Percentiles rank a stretch among this genome's conserved stretches.
phyloP scores from a whole-genome alignment of 2,329 filamentous ascomycete genomes.

The Fusarium sp. region DNA sequence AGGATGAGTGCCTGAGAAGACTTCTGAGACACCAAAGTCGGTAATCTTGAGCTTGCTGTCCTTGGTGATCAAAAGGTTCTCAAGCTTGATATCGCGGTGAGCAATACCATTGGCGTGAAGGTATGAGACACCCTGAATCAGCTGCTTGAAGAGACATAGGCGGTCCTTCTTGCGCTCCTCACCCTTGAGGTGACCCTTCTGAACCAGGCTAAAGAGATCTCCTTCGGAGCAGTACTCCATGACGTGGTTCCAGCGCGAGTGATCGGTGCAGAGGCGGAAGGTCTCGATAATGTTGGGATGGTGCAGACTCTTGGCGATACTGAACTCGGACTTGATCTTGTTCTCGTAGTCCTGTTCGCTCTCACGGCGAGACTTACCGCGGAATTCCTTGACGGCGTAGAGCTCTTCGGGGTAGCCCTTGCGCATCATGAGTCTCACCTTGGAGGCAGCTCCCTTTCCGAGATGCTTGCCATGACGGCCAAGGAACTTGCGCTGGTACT shows the following conservation, averaged over 20 bases:
- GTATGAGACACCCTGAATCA: conserved; percentile 85
- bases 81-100: conserved; percentile 90
- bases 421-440: conserved; percentile 83
- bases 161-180: conserved; percentile 77
- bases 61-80: conserved; percentile 84
- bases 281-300: conserved; percentile 92
- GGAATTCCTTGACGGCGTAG: conserved; percentile 90
- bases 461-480: conserved; percentile 80
- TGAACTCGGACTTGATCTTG: conserved; percentile 93
- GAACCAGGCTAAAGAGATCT: conserved; percentile 81
- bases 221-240: conserved; percentile 93
- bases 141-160: conserved; percentile 89
- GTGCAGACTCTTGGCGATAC: conserved; percentile 85
- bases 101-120: conserved; percentile 87
- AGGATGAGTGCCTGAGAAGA: conserved; percentile 85
- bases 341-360: conserved; percentile 81
- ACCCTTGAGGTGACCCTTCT: conserved; percentile 74
- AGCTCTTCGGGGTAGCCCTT: conserved; percentile 74
- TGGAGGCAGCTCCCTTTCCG: conserved; percentile 85
- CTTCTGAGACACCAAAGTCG: conserved; percentile 90
- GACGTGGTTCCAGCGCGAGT: conserved; percentile 86
- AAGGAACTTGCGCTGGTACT: conserved; percentile 76
- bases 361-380: conserved; percentile 77
- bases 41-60: conserved; percentile 90
- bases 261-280: conserved; percentile 78